Base-by-base conservation (phyloP, 352 stramenopile genomes). In the Globisporangium takayamanum region DNA sequence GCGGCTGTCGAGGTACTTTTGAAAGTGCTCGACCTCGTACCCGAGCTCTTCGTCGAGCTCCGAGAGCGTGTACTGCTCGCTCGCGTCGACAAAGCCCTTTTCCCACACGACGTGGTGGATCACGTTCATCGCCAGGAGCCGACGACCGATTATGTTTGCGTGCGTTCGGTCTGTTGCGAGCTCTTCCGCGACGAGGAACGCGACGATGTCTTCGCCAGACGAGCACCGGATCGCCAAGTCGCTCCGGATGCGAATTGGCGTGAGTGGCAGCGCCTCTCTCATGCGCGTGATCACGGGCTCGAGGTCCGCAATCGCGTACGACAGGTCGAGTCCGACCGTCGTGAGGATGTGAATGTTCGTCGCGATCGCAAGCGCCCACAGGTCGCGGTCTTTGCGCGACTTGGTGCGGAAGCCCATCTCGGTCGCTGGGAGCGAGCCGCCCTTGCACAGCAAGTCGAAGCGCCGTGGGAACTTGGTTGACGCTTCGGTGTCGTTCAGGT, bases 101-200 rank as follows among this genome's bases (percentile, higher is more conserved):
- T 88, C 77, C 84, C 84, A 94, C 56, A 90, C 74, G 45, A 92
- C 74, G 69, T 94, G 84, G 62, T 94, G 84, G 39, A 94, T 67
- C 30, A 92, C 53, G 53, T 94, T 94, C 84, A 92, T 94, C 10
- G 72, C 73, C n/a, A 92, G 50, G 36, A 94, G 60, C 36, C 76
- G 74, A 12, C 75, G 71, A 49, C 78, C 69, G 41, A 92, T 78
- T 2, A 69, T 60, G 53, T 74, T 69, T 11, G 77, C 84, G 26
- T 87, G 71, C n/a, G 60, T 64, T 11, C 73, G 72, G 50, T 89
- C 80, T 12, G 57, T 62, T 0, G 75, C 78, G n/a, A 88, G 54
- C 41, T 74, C 67, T 44, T 90, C 64, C 0, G 55, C 63, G 18
- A 89, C 68, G 3, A 94, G 63, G 58, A 89, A 89, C 57, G 73